A percentile compares a stretch with the other conserved stretches of the same genome.
phyloP scores from a whole-genome alignment of 192 early-diverging fungal species.

The Borealophlyctis nickersoniae region DNA sequence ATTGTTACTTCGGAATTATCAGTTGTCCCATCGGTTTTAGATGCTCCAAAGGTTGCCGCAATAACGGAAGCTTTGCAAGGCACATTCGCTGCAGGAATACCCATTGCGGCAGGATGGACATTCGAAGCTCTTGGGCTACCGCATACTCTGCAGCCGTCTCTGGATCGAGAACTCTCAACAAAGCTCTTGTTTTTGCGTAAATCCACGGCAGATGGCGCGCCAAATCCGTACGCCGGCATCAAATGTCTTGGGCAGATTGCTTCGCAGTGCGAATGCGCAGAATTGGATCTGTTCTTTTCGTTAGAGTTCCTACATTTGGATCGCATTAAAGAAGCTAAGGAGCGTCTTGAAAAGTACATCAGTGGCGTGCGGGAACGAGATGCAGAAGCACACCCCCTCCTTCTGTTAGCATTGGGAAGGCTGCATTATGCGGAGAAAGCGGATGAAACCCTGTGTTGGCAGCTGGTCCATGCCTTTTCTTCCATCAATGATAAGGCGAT shows the following conservation, averaged over 20 bases:
- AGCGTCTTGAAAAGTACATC: constrained; percentile 12
- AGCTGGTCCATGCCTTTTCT: too few species aligned
- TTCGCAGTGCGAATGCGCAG: too few species aligned
- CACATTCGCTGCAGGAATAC: constrained; percentile 18
- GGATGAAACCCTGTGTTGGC: too few species aligned
- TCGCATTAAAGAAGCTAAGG: constrained; percentile 14
- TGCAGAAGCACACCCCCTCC: constrained; percentile 22
- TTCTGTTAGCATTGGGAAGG: constrained; percentile 25
- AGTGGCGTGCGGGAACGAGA: neutral
- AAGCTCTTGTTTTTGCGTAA: constrained; percentile 19
- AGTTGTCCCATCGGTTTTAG: too few species aligned
- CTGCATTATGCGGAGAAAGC: too few species aligned
- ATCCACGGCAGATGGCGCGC: neutral
- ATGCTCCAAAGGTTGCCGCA: too few species aligned
- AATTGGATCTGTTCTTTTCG: constrained; percentile 16
- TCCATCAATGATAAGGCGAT: too few species aligned
- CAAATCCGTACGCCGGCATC: constrained; percentile 15
- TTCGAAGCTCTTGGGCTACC: constrained; percentile 5
- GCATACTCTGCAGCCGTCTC: neutral
- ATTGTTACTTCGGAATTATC: too few species aligned
- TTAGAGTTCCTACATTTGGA: constrained; percentile 20
- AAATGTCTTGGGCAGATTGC: constrained; percentile 8
- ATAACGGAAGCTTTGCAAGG: constrained; percentile 7
- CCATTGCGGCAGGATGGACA: constrained; percentile 5
- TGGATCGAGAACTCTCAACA: constrained; percentile 15